These are phyloP conservation scores for Kwoniella dendrophila DNA, from an alignment of 768 basidiomycete species.

Conservation along the genomic window DNA sequence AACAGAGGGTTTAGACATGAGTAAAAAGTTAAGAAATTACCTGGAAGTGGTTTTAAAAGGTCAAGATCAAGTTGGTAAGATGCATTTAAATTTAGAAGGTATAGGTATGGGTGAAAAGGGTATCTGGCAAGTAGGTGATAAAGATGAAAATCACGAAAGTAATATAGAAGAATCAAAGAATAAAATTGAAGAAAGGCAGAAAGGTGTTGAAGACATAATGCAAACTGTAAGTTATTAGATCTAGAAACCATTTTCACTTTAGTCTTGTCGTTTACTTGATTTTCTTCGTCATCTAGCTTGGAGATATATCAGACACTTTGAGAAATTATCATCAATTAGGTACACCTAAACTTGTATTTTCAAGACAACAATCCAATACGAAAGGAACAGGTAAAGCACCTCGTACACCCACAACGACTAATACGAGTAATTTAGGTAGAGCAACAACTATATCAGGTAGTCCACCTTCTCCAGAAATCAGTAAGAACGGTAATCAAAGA, in stretches of 20 bases:
- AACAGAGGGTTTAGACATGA: constrained; percentile 33
- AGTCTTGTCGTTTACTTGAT: background rate
- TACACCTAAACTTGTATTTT: constrained; percentile 45
- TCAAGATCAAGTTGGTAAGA: constrained; percentile 44
- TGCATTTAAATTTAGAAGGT: constrained; percentile 43
- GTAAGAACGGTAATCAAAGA: background rate
- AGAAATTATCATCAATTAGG: constrained; percentile 46
- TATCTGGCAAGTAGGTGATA: constrained; percentile 13
- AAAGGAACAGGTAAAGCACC: constrained; percentile 7
- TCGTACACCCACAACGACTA: constrained; percentile 1
- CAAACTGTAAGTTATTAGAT: constrained; percentile 29
- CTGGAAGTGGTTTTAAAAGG: constrained; percentile 43
- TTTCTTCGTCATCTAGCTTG: constrained; percentile 25
- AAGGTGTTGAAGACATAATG: constrained; percentile 51
- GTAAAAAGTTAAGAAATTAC: constrained; percentile 35
- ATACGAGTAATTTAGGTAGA: background rate
- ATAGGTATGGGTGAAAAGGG: constrained; percentile 18
- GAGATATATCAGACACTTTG: constrained; percentile 35
- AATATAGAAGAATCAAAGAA: constrained; percentile 12
- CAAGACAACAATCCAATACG: constrained; percentile 2
- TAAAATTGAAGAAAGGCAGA: constrained; percentile 27
- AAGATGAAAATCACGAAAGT: constrained; percentile 3
- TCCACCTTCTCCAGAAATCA: constrained; percentile 4
- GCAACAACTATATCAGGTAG: constrained; percentile 2
- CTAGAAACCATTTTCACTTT: background rate